Conservation (phyloP, 352 stramenopile species). For the Pelagophyceae sp. region DNA sequence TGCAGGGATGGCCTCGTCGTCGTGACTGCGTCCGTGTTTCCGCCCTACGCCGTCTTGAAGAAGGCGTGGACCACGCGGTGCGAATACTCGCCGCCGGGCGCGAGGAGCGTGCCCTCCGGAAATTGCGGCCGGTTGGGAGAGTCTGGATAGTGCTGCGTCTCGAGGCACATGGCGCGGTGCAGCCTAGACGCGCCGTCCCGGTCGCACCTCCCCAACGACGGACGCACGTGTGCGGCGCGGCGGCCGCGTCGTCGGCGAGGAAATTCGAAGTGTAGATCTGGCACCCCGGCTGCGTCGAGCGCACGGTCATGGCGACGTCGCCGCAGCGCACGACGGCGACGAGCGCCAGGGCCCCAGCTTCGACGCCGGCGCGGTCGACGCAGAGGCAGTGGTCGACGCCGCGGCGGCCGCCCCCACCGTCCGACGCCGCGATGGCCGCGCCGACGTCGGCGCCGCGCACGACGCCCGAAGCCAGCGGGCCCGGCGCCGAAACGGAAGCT, state of each 20-base stretch:
- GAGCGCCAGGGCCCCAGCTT: background rate
- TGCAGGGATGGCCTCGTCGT: too few species aligned
- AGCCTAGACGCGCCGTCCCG: too few species aligned
- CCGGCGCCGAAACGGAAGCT: background rate
- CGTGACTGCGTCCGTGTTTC: too few species aligned
- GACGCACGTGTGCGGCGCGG: slow-evolving; percentile 18
- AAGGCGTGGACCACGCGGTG: background rate
- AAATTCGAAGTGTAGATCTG: slow-evolving; percentile 38
- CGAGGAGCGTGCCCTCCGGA: background rate
- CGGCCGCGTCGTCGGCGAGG: slow-evolving; percentile 10
- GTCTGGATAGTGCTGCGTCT: slow-evolving; percentile 34
- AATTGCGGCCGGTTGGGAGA: slow-evolving; percentile 27
- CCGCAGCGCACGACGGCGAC: background rate
- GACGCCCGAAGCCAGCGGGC: too few species aligned
- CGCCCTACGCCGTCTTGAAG: too few species aligned
- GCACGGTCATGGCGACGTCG: slow-evolving; percentile 19
- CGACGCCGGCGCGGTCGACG: background rate
- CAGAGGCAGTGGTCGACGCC: slow-evolving; percentile 11
- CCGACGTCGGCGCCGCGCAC: background rate
- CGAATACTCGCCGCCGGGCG: background rate
- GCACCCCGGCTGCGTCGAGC: slow-evolving; percentile 29
- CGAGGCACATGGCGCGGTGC: slow-evolving; percentile 25
- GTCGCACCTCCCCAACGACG: too few species aligned
- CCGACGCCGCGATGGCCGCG: background rate
- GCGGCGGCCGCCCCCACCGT: background rate